Evolutionary conservation across 2,329 filamentous ascomycete genomes (phyloP).

Genomic region (Lachnellula subtilissima): DNA sequence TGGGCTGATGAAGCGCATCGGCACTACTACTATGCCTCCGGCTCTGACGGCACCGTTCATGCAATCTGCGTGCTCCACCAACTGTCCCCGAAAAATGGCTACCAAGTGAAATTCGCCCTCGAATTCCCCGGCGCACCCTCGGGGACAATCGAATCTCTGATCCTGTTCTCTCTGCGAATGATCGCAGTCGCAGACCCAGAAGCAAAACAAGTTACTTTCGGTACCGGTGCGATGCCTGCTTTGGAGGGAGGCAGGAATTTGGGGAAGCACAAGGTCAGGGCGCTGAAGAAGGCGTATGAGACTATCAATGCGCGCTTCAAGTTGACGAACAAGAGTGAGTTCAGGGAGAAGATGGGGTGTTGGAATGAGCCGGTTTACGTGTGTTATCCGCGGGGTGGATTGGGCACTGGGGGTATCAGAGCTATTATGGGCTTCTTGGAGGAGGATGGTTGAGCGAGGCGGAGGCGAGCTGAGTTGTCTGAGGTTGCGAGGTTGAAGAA

Average conservation of each 20-base stretch:
- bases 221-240: conserved; percentile 70
- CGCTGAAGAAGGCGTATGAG: conserved; percentile 78
- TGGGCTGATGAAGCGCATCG: conserved; percentile 82
- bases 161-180: conserved; percentile 60
- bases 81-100: conserved; percentile 74
- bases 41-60: conserved; percentile 64
- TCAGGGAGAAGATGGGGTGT: conserved; percentile 85
- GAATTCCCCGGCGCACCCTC: conserved; percentile 86
- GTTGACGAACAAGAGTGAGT: conserved; percentile 79
- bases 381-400: conserved; percentile 80
- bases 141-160: conserved; percentile 79
- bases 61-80: conserved; percentile 80
- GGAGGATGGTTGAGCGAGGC: conserved; percentile 43
- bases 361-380: conserved; percentile 82
- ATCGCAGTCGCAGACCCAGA: conserved; percentile 52
- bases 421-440: conserved; percentile 91
- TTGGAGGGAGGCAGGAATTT: conserved; percentile 78
- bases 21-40: conserved; percentile 78
- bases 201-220: conserved; percentile 72
- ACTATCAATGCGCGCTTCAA: conserved; percentile 77
- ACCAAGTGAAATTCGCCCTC: conserved; percentile 94
- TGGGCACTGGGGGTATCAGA: conserved; percentile 75
- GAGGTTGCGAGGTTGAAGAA: no score
- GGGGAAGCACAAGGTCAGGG: conserved; percentile 72
- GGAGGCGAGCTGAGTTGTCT: no score